Percentiles rank a stretch among this genome's conserved stretches.
Conservation (phyloP, 345 rosid species). For the Murraya koenigii region DNA sequence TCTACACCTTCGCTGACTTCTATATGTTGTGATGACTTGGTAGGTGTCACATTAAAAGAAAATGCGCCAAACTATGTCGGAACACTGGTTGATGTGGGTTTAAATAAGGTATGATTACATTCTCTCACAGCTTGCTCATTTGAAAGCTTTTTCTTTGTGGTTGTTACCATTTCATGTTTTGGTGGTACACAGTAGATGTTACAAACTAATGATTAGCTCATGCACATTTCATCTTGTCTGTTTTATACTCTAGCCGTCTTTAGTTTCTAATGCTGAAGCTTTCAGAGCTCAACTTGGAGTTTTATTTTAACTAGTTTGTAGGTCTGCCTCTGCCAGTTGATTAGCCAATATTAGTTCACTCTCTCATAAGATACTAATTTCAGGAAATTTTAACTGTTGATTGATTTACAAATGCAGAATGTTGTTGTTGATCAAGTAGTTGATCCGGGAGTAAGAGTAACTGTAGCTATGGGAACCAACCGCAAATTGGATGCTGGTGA, state of each 20-base stretch:
- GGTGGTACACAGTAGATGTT: background rate
- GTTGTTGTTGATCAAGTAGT: conserved; percentile 61
- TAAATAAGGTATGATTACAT: conserved; percentile 58
- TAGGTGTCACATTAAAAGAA: conserved; percentile 72
- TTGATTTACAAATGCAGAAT: conserved; percentile 49
- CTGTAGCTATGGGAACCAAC: conserved; percentile 81
- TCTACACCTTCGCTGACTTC: background rate
- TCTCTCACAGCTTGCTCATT: background rate
- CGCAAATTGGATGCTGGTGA: conserved; percentile 60
- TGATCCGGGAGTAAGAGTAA: conserved; percentile 80
- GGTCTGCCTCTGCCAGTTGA: background rate
- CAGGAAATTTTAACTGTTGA: conserved; percentile 13
- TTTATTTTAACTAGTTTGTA: background rate
- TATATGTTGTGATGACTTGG: conserved; percentile 22
- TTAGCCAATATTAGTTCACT: background rate
- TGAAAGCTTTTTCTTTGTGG: background rate
- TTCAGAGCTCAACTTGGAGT: background rate
- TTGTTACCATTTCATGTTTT: background rate
- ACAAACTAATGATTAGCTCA: background rate
- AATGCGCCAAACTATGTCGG: conserved; percentile 42
- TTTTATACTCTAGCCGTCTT: background rate
- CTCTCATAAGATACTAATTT: background rate
- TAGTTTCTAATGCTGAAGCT: background rate
- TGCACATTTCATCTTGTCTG: background rate
- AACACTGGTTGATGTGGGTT: conserved; percentile 83